Percentiles rank a stretch among this genome's conserved stretches.
Evolutionary conservation across 306 rosid genomes (phyloP).

Genomic region (Malus sieversii): DNA sequence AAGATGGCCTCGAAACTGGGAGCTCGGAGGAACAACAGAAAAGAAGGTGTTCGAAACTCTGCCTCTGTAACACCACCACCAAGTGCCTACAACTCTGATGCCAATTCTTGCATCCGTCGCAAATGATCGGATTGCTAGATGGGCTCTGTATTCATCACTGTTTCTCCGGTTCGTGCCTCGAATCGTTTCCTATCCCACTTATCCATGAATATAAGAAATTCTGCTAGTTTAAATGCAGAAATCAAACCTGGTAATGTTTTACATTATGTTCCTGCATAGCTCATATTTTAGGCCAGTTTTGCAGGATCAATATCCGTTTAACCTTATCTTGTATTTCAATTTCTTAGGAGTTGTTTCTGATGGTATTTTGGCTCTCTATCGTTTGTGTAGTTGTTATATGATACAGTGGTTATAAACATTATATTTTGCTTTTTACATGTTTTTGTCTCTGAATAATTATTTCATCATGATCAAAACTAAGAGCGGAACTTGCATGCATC

Average conservation of each 20-base stretch:
- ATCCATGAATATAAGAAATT: not conserved
- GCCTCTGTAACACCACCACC: slow-evolving; percentile 1
- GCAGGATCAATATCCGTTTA: not conserved
- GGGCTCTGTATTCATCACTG: not conserved
- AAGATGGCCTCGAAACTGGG: not conserved
- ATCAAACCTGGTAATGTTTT: not conserved
- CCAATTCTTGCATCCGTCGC: not conserved
- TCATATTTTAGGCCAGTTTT: not conserved
- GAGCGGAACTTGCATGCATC: not conserved
- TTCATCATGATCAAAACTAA: not conserved
- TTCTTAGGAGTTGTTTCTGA: not conserved
- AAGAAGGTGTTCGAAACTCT: not conserved
- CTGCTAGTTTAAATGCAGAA: not conserved
- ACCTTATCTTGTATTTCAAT: not conserved
- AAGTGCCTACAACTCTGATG: slow-evolving; percentile 5
- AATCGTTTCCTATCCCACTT: not conserved
- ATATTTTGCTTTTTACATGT: not conserved
- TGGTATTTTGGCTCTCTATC: not conserved
- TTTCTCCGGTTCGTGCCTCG: not conserved
- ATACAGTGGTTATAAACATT: not conserved
- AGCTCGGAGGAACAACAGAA: not conserved
- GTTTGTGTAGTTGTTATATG: not conserved
- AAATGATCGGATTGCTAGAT: not conserved
- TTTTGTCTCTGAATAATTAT: not conserved
- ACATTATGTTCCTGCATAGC: not conserved